These are phyloP conservation scores for Suhomyces canberraensis DNA, from an alignment of 805 yeast genomes.

Conservation along the genomic window DNA sequence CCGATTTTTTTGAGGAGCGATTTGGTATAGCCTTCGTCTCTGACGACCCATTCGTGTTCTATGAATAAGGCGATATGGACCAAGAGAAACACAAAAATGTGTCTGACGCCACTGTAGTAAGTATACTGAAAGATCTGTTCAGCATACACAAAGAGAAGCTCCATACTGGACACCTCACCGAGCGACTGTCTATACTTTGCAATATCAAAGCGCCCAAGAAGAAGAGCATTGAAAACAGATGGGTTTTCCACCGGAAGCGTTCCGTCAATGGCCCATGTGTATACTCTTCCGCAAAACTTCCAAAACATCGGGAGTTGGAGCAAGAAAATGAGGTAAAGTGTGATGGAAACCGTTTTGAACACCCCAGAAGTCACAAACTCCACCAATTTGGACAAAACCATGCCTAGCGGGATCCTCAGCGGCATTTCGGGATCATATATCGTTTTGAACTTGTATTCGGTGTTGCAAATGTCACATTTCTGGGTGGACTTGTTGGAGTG, in stretches of 20 bases:
- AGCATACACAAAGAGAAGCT: slow-evolving; percentile 15
- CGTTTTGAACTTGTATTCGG: slow-evolving; percentile 65
- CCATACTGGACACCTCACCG: slow-evolving; percentile 1
- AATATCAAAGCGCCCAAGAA: slow-evolving; percentile 37
- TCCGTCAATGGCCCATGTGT: slow-evolving; percentile 57
- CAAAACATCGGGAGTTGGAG: slow-evolving; percentile 59
- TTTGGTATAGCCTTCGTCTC: slow-evolving; percentile 66
- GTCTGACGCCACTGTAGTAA: slow-evolving; percentile 36
- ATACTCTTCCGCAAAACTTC: slow-evolving; percentile 51
- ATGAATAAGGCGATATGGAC: slow-evolving; percentile 48
- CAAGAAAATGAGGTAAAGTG: slow-evolving; percentile 36
- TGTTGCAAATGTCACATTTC: slow-evolving; percentile 85
- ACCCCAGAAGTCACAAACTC: slow-evolving; percentile 12
- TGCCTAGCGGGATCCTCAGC: slow-evolving; percentile 49
- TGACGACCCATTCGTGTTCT: slow-evolving; percentile 67
- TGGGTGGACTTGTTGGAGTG: slow-evolving; percentile 57
- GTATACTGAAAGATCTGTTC: slow-evolving; percentile 28
- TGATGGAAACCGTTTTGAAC: slow-evolving; percentile 19
- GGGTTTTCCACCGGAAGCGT: slow-evolving; percentile 40
- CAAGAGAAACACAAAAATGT: slow-evolving; percentile 38
- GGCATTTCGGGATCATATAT: slow-evolving; percentile 68
- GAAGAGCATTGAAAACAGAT: slow-evolving; percentile 27
- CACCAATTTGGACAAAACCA: slow-evolving; percentile 43
- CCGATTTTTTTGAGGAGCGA: slow-evolving; percentile 61
- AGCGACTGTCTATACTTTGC: slow-evolving; percentile 7